Conservation (phyloP, 345 rosid species). For the Nephelium lappaceum region DNA sequence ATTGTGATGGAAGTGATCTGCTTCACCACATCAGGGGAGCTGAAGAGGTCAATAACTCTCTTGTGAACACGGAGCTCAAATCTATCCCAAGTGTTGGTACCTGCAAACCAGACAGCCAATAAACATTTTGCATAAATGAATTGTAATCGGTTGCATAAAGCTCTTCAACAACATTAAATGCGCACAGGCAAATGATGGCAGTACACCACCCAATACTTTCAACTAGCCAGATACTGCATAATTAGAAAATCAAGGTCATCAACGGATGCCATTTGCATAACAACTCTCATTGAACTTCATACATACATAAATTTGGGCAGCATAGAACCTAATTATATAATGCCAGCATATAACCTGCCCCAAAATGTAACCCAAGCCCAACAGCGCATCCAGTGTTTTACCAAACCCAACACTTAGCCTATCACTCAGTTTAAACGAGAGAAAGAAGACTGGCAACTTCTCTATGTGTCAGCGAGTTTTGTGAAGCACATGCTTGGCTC, state of each 20-base stretch:
- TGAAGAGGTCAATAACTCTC: conserved; percentile 75
- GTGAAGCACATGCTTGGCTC: background rate
- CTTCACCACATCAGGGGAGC: conserved; percentile 80
- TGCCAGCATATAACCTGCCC: background rate
- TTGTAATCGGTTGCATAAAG: background rate
- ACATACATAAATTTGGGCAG: background rate
- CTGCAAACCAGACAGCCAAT: conserved; percentile 28
- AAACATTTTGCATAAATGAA: background rate
- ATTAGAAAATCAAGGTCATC: too few relatives aligned
- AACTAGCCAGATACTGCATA: background rate
- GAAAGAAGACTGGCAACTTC: too few relatives aligned
- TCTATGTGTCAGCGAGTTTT: too few relatives aligned
- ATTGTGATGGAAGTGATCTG: conserved; percentile 78
- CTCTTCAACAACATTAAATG: background rate
- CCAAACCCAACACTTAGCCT: background rate
- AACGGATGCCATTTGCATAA: background rate
- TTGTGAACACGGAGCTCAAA: conserved; percentile 77
- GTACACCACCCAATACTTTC: background rate
- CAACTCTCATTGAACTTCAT: background rate
- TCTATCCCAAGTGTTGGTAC: conserved; percentile 77
- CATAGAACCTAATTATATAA: background rate
- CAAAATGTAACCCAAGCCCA: background rate
- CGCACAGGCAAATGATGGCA: background rate
- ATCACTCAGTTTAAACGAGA: too few relatives aligned
- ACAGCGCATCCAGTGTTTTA: background rate